phyloP scores from a whole-genome alignment of 2,329 filamentous ascomycete genomes.

The Pseudocercospora eumusae region DNA sequence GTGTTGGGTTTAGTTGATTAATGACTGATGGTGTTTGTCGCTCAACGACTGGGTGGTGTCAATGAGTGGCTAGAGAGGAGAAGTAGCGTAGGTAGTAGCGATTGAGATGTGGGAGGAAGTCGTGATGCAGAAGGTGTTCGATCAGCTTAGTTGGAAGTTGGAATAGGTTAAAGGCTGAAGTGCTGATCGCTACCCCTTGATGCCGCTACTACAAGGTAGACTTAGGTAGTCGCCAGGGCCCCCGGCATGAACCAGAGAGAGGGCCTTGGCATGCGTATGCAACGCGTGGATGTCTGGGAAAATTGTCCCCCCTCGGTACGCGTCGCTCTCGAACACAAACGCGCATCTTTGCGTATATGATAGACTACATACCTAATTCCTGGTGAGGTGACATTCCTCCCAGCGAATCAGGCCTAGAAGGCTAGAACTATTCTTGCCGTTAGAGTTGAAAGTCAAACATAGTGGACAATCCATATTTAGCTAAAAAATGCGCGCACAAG shows the following conservation, averaged over 20 bases:
- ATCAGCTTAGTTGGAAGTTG: not conserved
- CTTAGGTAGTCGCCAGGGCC: too few relatives aligned
- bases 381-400: not conserved
- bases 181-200: constrained; percentile 2
- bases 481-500: not conserved
- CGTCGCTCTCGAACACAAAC: not conserved
- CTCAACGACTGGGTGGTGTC: not conserved
- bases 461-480: not conserved
- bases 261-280: not conserved
- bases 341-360: not conserved
- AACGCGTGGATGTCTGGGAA: not conserved
- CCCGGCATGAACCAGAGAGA: not conserved
- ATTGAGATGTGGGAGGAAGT: not conserved
- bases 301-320: not conserved
- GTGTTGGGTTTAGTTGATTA: not conserved
- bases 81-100: not conserved
- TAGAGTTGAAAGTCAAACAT: not conserved
- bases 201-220: not conserved
- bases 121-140: not conserved
- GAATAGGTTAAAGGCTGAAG: constrained; percentile 1
- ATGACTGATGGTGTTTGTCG: not conserved
- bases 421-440: too few relatives aligned
- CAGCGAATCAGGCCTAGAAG: not conserved
- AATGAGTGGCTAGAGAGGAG: constrained; percentile 6
- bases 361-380: too few relatives aligned